These are phyloP conservation scores for Mucor indicus DNA, from an alignment of 371 early-diverging fungal genomes.

Conservation along the genomic window DNA sequence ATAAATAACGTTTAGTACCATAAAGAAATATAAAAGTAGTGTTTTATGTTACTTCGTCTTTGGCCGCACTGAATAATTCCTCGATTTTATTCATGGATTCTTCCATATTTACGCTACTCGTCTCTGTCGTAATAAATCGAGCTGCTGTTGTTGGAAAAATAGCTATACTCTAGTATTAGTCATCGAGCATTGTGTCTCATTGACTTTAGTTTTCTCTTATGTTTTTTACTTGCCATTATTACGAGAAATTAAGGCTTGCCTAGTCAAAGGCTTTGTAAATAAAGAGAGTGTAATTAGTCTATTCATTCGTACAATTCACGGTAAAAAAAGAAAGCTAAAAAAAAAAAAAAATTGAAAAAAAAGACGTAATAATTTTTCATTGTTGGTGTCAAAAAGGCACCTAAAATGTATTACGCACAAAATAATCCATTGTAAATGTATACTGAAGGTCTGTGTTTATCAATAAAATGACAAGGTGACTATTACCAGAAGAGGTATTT, in stretches of 20 bases:
- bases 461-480: no score
- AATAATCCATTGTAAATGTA: no score
- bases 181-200: no score
- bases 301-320: no score
- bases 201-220: no score
- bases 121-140: no score
- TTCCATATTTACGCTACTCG: conserved; percentile 15
- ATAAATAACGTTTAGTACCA: neutral
- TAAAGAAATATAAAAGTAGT: neutral
- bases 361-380: no score
- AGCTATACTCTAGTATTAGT: neutral
- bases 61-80: conserved; percentile 32
- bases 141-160: neutral
- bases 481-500: no score
- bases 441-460: no score
- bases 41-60: conserved; percentile 28
- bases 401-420: no score
- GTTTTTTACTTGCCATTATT: no score
- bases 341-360: neutral
- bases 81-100: conserved; percentile 35
- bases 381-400: no score
- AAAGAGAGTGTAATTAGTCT: conserved; percentile 1
- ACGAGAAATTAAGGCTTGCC: neutral
- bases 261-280: neutral
- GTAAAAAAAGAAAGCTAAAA: neutral